These are phyloP conservation scores for Saccharomycopsis sp. DNA, from an alignment of 805 yeast genomes.

Conservation along the genomic window DNA sequence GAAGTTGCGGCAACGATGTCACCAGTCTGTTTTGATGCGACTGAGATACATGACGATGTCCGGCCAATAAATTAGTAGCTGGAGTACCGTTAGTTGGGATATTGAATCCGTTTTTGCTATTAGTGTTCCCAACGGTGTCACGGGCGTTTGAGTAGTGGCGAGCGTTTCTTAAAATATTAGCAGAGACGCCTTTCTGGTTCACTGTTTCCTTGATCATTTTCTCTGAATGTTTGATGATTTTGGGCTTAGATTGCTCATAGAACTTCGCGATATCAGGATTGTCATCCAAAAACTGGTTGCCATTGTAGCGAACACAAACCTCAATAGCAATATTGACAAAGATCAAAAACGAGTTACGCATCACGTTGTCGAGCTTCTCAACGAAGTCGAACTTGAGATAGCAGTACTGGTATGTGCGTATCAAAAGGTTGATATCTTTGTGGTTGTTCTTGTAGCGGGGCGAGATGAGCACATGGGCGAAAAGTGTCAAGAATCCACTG, in stretches of 20 bases:
- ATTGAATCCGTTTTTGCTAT: too few species aligned
- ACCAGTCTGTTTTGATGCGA: too few species aligned
- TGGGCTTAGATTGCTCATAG: neutral
- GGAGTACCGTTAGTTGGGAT: too few species aligned
- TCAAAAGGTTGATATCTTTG: neutral
- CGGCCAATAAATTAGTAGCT: too few species aligned
- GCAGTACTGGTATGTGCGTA: neutral
- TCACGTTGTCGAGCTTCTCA: neutral
- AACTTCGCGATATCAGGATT: neutral
- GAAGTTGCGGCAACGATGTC: too few species aligned
- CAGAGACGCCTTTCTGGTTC: neutral
- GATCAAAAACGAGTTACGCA: neutral
- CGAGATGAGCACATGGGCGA: neutral
- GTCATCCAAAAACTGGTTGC: neutral
- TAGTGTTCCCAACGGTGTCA: too few species aligned
- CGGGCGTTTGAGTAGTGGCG: too few species aligned
- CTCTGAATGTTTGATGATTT: neutral
- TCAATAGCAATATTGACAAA: slow-evolving; percentile 1
- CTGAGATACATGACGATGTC: too few species aligned
- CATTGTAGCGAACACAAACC: neutral
- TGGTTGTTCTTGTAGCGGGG: neutral
- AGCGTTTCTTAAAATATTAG: too few species aligned
- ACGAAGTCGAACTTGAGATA: neutral
- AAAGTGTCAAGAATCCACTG: neutral
- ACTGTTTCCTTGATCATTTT: neutral